Percentiles rank a stretch among this genome's conserved stretches.
Conservation (phyloP, 352 stramenopile species). For the Peronospora farinosa region DNA sequence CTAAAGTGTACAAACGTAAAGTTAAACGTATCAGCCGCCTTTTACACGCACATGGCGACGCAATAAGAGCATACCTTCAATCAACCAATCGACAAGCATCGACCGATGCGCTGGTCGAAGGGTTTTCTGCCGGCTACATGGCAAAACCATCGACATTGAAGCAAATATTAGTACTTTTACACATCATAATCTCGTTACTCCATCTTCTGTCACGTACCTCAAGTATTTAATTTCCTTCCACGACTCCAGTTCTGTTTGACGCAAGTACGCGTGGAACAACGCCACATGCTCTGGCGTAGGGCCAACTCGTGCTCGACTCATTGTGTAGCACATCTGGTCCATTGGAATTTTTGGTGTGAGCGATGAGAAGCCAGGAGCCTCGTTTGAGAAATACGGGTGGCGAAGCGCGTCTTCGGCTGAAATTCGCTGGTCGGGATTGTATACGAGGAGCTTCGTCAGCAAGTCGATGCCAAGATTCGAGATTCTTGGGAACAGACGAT, state of each 20-base stretch:
- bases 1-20: slow-evolving; percentile 22
- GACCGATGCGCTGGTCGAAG: slow-evolving; percentile 78
- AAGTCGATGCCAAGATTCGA: slow-evolving; percentile 67
- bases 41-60: background rate
- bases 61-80: slow-evolving; percentile 60
- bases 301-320: slow-evolving; percentile 39
- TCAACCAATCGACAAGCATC: slow-evolving; percentile 90
- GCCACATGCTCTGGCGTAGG: slow-evolving; percentile 67
- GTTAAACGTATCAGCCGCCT: background rate
- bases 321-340: slow-evolving; percentile 67
- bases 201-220: slow-evolving; percentile 31
- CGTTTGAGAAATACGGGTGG: slow-evolving; percentile 72
- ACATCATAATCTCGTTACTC: background rate
- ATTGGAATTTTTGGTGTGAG: slow-evolving; percentile 70
- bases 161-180: slow-evolving; percentile 2
- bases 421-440: slow-evolving; percentile 80
- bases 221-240: slow-evolving; percentile 86
- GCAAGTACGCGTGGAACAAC: slow-evolving; percentile 74
- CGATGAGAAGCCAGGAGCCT: slow-evolving; percentile 32
- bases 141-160: background rate
- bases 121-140: slow-evolving; percentile 67
- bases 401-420: slow-evolving; percentile 74
- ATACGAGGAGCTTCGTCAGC: slow-evolving; percentile 68
- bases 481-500: slow-evolving; percentile 64
- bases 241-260: slow-evolving; percentile 69